phyloP scores from a whole-genome alignment of 306 rosid genomes.

The Casuarina equisetifolia region DNA sequence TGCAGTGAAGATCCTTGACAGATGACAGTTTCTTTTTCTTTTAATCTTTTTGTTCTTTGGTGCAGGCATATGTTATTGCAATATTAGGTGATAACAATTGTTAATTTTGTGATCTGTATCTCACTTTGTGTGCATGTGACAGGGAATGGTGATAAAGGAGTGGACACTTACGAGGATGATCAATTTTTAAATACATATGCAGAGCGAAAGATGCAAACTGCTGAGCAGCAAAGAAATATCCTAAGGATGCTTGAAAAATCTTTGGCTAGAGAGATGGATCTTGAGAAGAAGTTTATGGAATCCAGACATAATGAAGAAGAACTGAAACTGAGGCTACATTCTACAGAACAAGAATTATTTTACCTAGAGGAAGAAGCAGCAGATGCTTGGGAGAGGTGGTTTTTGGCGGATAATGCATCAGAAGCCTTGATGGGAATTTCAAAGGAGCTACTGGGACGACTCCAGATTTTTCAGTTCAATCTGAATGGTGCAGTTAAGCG shows the following conservation, averaged over 20 bases:
- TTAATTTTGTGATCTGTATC: neutral
- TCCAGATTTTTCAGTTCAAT: slow-evolving; percentile 68
- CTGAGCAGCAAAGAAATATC: slow-evolving; percentile 63
- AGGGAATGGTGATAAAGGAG: slow-evolving; percentile 50
- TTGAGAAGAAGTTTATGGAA: slow-evolving; percentile 60
- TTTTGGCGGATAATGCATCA: slow-evolving; percentile 57
- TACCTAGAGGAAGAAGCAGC: slow-evolving; percentile 60
- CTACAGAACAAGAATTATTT: slow-evolving; percentile 50
- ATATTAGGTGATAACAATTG: neutral
- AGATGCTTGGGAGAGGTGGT: slow-evolving; percentile 59
- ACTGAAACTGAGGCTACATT: slow-evolving; percentile 38
- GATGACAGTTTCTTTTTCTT: slow-evolving; percentile 15
- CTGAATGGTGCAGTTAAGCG: slow-evolving; percentile 48
- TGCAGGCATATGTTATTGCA: neutral
- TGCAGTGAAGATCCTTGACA: slow-evolving; percentile 22
- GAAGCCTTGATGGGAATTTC: slow-evolving; percentile 61
- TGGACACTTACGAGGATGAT: slow-evolving; percentile 39
- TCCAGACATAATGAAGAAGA: slow-evolving; percentile 52
- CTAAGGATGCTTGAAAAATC: slow-evolving; percentile 80
- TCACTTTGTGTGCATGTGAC: slow-evolving; percentile 27
- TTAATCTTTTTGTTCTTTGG: slow-evolving; percentile 19
- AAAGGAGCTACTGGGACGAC: slow-evolving; percentile 65
- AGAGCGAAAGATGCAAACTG: slow-evolving; percentile 56
- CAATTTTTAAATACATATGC: slow-evolving; percentile 33
- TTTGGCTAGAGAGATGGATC: slow-evolving; percentile 77